Base-by-base conservation (phyloP, 805 yeast species). In the Teunomyces lycoperdinae region DNA sequence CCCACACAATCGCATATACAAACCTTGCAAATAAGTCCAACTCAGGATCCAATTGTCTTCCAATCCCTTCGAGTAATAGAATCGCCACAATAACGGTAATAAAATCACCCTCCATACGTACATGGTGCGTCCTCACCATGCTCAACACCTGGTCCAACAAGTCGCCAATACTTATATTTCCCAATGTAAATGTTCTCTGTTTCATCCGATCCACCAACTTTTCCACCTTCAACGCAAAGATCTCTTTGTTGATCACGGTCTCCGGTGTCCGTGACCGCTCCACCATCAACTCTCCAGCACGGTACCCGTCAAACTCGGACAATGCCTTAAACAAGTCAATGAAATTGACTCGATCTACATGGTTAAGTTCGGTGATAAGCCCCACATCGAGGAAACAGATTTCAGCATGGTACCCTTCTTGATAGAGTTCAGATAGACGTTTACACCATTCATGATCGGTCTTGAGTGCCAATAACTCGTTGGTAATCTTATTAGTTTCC, bases 61-160 rank as follows among this genome's bases (percentile, higher is more conserved):
- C 98, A 46, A 94, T 87, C 9, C 99, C 99, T 66, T 94, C 99
- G 48, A 94, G 70, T 47, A 94, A 73, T 46, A 94, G 69, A 20
- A 94, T 90, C 1, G 98, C 96, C 29, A 94, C 89, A n/a, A 94
- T 86, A 20, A 94, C 96, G 28, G 96, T 89, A 38, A 94, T 84
- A 61, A 94, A 94, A 66, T 94, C 99, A 5, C 96, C 95, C 62
- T 94, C 99, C 96, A 94, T 87, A 61, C 97, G 78, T 17, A 94
- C 99, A 66, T 94, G 99, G 65, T 94, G 99, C 9, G 75, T 72
- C 51, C 98, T 74, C 14, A 94, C 98, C 97, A 94, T 90, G 3
- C 84, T 74, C 49, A 94, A 75, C 76, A 92, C 91, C 59, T 83
- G 86, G 56, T 89, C 94, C 48, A 94, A 73, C 48, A 94, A 71